These are phyloP conservation scores for Coniferiporia sulphurascens DNA, from an alignment of 1,284 basidiomycete species.

Conservation along the genomic window DNA sequence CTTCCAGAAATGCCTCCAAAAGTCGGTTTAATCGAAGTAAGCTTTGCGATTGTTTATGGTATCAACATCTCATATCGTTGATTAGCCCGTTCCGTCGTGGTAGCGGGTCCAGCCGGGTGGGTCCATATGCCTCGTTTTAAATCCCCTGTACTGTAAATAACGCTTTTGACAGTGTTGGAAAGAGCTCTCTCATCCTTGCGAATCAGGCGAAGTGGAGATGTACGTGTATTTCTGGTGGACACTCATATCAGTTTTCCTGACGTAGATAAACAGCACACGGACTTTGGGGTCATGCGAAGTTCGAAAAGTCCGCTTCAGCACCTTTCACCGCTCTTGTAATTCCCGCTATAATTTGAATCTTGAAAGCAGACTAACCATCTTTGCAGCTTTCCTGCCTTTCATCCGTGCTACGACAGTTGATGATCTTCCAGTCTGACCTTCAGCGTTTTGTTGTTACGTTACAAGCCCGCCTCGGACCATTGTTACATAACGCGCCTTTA, in stretches of 20 bases:
- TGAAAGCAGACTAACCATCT: slow-evolving; percentile 4
- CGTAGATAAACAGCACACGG: slow-evolving; percentile 46
- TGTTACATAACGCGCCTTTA: slow-evolving; percentile 60
- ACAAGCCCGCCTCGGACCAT: slow-evolving; percentile 56
- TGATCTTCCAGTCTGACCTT: slow-evolving; percentile 65
- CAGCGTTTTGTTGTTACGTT: slow-evolving; percentile 59
- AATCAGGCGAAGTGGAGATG: slow-evolving; percentile 69
- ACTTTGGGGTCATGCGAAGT: slow-evolving; percentile 71
- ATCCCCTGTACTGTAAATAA: neutral
- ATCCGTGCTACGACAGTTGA: slow-evolving; percentile 62
- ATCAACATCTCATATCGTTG: neutral
- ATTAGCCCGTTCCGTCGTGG: slow-evolving; percentile 51
- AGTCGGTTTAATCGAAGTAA: slow-evolving; percentile 6
- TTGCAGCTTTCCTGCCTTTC: slow-evolving; percentile 58
- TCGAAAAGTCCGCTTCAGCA: slow-evolving; percentile 55
- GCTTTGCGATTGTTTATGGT: neutral
- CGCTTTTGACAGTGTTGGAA: slow-evolving; percentile 49
- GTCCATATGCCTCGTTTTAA: slow-evolving; percentile 17
- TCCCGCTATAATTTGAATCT: neutral
- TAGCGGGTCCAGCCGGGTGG: slow-evolving; percentile 62
- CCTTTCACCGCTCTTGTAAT: slow-evolving; percentile 62
- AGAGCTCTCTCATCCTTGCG: slow-evolving; percentile 61
- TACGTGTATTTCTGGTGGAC: slow-evolving; percentile 27
- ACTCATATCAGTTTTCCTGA: neutral
- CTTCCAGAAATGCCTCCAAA: slow-evolving; percentile 4